Base-by-base conservation (phyloP, 345 rosid species). In the Toxicodendron radicans region DNA sequence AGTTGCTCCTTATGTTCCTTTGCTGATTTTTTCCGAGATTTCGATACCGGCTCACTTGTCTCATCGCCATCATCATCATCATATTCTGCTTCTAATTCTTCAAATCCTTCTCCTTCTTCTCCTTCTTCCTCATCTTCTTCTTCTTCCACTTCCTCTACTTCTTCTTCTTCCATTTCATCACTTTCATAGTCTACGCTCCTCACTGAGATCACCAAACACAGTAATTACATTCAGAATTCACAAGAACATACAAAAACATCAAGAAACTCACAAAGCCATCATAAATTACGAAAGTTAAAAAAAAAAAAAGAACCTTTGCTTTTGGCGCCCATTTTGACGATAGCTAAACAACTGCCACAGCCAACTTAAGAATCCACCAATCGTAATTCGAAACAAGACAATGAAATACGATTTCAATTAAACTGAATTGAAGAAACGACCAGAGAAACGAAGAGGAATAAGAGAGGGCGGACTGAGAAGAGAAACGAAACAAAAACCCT, bases 1-100 rank as follows among this genome's bases (percentile, higher is more conserved):
- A 93, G 83, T 70, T 91, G 93, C 35, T 88, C 86, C 74, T 85
- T 94, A 73, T 95, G 98, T 85, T 89, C 93, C 64, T 72, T 80
- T 32, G 91, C 96, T 41, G 68, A 7, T 38, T 38, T 79, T 71
- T 84, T 82, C 72, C 61, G 66, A 32, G 97, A 85, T 58, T 80
- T 88, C 6, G 81, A 10, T 16, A 23, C 58, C 1, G 58, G 24
- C 20, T 13, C 23, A 72, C 46, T 54, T 66, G 33, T 70, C 11
- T 38, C 43, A 5, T 35, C 38, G 0, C 3, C 38, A 4, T 38
- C 43, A 5, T 6, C 43, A 38, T 38, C 43, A 38, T 38, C 43
- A 38, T 38, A 38, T 38, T 38, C 43, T 38, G 43, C 43, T 38
- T 38, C 43, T 7, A 38, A 38, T 38, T 38, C 43, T 38, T 38